These are phyloP conservation scores for Eimeria necatrix DNA, from an alignment of 169 alveolate genomes.

Conservation along the genomic window DNA sequence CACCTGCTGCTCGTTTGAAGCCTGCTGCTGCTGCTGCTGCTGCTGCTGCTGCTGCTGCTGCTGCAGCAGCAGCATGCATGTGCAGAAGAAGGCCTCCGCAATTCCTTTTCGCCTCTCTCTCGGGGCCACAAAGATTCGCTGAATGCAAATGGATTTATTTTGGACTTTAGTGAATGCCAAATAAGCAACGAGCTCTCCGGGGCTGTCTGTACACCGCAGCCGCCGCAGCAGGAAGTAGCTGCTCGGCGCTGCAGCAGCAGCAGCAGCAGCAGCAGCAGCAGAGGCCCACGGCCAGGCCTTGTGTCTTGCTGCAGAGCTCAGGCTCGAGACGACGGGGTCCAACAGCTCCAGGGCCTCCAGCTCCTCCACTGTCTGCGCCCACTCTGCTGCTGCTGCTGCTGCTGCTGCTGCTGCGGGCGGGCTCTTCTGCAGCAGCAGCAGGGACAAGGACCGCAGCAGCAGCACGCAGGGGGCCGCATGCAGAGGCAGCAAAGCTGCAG, in stretches of 20 bases:
- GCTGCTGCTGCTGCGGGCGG: not conserved
- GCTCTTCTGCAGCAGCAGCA: not conserved
- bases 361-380: not conserved
- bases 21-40: slow-evolving; percentile 16
- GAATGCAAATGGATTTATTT: not conserved
- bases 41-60: slow-evolving; percentile 18
- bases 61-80: not conserved
- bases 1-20: not conserved
- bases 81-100: slow-evolving; percentile 20
- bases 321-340: not conserved
- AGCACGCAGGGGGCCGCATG: slow-evolving; percentile 49
- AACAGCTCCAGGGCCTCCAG: slow-evolving; percentile 13
- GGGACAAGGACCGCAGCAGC: slow-evolving; percentile 49
- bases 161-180: not conserved
- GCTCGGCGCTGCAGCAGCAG: not conserved
- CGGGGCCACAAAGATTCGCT: not conserved
- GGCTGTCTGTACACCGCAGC: not conserved
- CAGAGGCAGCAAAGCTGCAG: slow-evolving; percentile 13
- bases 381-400: not conserved
- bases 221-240: not conserved
- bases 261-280: not conserved
- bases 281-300: slow-evolving; percentile 2
- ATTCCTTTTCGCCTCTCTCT: not conserved
- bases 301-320: not conserved
- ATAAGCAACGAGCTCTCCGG: not conserved